Conservation (phyloP, 306 rosid genomes). For the Malus fusca region DNA sequence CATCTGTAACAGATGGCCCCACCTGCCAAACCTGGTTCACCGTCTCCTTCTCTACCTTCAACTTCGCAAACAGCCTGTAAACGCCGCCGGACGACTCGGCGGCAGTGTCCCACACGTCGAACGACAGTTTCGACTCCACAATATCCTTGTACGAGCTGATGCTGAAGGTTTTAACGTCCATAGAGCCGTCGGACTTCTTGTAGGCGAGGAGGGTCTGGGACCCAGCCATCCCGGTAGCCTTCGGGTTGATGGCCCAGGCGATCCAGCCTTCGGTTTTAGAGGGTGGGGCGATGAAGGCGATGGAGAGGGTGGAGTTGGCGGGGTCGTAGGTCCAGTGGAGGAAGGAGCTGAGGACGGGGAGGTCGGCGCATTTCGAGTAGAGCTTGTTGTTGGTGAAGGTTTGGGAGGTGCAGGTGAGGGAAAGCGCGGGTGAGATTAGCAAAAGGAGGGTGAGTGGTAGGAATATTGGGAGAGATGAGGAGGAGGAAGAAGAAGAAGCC, state of each 20-base stretch:
- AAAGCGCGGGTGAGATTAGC: slow-evolving; percentile 18
- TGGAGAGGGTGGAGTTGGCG: slow-evolving; percentile 48
- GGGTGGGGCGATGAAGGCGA: slow-evolving; percentile 49
- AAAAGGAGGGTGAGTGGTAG: slow-evolving; percentile 10
- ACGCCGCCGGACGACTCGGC: slow-evolving; percentile 12
- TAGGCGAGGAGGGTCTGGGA: slow-evolving; percentile 49
- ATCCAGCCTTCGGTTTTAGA: slow-evolving; percentile 41
- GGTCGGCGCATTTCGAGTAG: slow-evolving; percentile 50
- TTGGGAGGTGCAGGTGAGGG: slow-evolving; percentile 41
- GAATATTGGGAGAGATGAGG: neutral
- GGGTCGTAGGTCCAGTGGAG: slow-evolving; percentile 53
- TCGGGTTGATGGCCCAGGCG: slow-evolving; percentile 70
- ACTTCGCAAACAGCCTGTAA: slow-evolving; percentile 10
- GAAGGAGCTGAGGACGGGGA: slow-evolving; percentile 32
- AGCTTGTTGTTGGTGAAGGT: slow-evolving; percentile 22
- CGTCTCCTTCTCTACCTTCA: slow-evolving; percentile 3
- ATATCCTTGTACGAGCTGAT: slow-evolving; percentile 2
- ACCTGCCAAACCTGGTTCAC: slow-evolving; percentile 20
- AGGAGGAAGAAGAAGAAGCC: slow-evolving; percentile 17
- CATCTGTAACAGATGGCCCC: slow-evolving; percentile 1
- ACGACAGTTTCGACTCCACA: slow-evolving; percentile 7
- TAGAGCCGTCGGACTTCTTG: neutral
- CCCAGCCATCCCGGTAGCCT: slow-evolving; percentile 43
- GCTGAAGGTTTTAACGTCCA: slow-evolving; percentile 24
- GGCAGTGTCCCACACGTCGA: slow-evolving; percentile 27